Base-by-base conservation (phyloP, 306 rosid species). In the Vicia sativa region DNA sequence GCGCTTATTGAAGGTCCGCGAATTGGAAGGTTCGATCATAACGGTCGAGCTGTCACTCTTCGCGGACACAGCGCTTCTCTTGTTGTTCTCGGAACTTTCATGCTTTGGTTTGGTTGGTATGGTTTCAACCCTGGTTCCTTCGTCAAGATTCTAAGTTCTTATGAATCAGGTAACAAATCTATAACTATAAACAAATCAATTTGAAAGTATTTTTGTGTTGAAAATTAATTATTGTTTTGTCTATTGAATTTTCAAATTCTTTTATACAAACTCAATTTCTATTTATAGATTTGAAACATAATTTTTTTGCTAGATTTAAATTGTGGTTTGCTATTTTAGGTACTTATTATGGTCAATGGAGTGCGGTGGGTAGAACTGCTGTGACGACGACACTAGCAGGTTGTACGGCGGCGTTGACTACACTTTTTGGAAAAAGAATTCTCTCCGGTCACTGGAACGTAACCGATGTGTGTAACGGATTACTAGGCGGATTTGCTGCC, bases 41-140 rank as follows among this genome's bases (percentile, higher is more conserved):
- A 74, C 0, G 95, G 92, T 11, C 77, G 87, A 4, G 68, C 91
- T 3, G 69, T 83, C 0, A 38, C 78, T 0, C 72, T 92, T 0
- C 87, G 91, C 0, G 98, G 96, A 0, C 98, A 92, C 68, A 87
- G 88, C 21, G 96, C 98, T 0, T 53, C 96, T 0, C 15, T 92
- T 0, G 96, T 90, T 0, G 98, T 92, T 0, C 84, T 92, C 0
- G 96, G 96, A 0, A 89, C 96, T 0, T 92, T 92, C 56, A 73
- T 92, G 71, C 96, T 92, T 3, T 92, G 98, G 98, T 87, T 92
- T 68, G 98, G 98, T 1, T 92, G 98, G 98, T 92, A 89, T 58
- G 98, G 98, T 2, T 92, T 92, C 42, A 92, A 92, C 65, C 98
- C 98, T 0, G 98, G 96, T 16, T 92, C 98, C 1, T 92, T 92